Evolutionary conservation across 176 grass and related monocot species (phyloP).

Genomic region (Aegilops umbellulata): DNA sequence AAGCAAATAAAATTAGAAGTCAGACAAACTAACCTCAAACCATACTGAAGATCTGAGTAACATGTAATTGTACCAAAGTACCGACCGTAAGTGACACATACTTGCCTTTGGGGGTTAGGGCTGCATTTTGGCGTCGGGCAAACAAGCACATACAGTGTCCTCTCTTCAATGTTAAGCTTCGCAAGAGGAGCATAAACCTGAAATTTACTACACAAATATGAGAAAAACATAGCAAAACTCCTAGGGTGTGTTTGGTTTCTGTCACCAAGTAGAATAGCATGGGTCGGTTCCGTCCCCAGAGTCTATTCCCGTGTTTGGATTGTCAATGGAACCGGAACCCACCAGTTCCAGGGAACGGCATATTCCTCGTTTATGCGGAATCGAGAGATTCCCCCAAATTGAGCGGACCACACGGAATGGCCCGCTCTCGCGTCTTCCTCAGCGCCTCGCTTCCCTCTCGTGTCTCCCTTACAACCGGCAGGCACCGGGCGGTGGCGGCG

Average conservation of each 20-base stretch:
- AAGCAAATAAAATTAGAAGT: background rate
- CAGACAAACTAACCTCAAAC: background rate
- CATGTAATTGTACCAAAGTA: background rate
- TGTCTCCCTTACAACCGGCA: too few species aligned
- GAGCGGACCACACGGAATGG: too few species aligned
- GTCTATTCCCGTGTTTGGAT: too few species aligned
- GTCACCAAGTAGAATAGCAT: too few species aligned
- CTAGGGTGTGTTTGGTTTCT: background rate
- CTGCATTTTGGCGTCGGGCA: conserved; percentile 56
- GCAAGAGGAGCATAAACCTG: conserved; percentile 73
- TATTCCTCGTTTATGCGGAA: too few species aligned
- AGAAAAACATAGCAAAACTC: background rate
- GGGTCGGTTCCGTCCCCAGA: too few species aligned
- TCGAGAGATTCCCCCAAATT: too few species aligned
- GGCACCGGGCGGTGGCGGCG: too few species aligned
- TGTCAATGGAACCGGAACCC: too few species aligned
- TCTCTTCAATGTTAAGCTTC: conserved; percentile 57
- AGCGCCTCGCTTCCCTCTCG: too few species aligned
- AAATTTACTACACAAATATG: background rate
- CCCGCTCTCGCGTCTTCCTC: too few species aligned
- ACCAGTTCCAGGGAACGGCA: too few species aligned
- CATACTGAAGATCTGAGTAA: background rate
- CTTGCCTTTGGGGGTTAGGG: conserved; percentile 50
- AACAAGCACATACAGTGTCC: conserved; percentile 69
- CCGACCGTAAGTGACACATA: background rate